Base-by-base conservation (phyloP, 768 basidiomycete species). In the Amanita polypyramis region DNA sequence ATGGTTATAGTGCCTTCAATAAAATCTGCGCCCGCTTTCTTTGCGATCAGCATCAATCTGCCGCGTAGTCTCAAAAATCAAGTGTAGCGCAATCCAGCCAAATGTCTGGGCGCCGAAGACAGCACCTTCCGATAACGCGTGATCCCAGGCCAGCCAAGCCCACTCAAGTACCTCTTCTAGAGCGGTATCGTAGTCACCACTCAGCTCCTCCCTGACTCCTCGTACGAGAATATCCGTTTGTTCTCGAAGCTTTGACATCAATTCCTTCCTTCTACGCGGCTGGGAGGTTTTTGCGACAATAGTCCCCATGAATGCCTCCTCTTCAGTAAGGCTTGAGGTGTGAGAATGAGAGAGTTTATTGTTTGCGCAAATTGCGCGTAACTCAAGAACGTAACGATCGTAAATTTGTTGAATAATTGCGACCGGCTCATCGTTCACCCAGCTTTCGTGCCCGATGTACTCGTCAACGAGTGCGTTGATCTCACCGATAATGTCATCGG, bases 231-330 rank as follows among this genome's bases (percentile, higher is more conserved):
- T 54, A 38, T 73, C 67, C 0, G 76, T 79, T 45, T 73, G 71
- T 39, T 80, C 79, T 40, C 80, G 67, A 47, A 85, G 55, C 45
- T 69, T 70, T 1, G 76, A 65, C 55, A 80, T 82, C 30, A 69
- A 56, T 32, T 81, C 75, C 50, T 62, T 70, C 19, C 80, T 68
- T 49, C 65, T 69, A 7, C 77, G 68, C 10, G 73, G 72, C 54
- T 83, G 78, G 0, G 79, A 74, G 10, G 69, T 76, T 50, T 80
- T 79, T 15, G 80, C 79, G 0, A 75, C 65, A 50, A 85, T 85
- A 0, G 82, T 82, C 0, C 84, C 83, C 14, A 83, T 60, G 2
- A 80, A 61, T 0, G 73, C 79, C 58, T 84, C 84, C 56, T 77
- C 80, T 55, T 85, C 81, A 8, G 73, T 74, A 1, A 83, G 62